Conservation (phyloP, 2,329 filamentous ascomycete species). For the Claviceps purpurea region DNA sequence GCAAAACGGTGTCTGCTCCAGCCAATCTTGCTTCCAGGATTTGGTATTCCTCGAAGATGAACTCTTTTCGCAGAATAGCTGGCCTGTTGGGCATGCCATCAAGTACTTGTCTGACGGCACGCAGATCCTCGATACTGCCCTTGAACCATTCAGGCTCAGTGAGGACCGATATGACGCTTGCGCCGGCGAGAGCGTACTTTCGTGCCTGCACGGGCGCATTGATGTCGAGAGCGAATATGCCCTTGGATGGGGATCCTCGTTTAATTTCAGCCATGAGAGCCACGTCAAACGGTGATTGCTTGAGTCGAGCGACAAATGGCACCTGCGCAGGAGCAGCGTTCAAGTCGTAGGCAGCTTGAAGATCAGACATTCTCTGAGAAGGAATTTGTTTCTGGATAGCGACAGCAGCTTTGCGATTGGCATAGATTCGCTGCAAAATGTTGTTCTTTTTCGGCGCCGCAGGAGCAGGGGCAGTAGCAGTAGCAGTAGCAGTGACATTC, state of each 20-base stretch:
- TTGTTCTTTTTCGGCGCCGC: slow-evolving; percentile 52
- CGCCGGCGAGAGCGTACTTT: slow-evolving; percentile 84
- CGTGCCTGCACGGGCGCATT: slow-evolving; percentile 82
- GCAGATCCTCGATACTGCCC: slow-evolving; percentile 86
- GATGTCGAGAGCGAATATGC: slow-evolving; percentile 75
- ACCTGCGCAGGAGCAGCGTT: slow-evolving; percentile 75
- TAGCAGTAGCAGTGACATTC: slow-evolving; percentile 11
- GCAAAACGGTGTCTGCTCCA: slow-evolving; percentile 83
- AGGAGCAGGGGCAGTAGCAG: slow-evolving; percentile 11
- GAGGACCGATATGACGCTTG: slow-evolving; percentile 94
- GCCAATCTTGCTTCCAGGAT: slow-evolving; percentile 88
- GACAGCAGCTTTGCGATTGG: slow-evolving; percentile 62
- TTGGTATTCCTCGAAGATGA: slow-evolving; percentile 96
- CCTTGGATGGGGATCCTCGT: slow-evolving; percentile 90
- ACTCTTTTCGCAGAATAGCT: slow-evolving; percentile 87
- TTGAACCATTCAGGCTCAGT: slow-evolving; percentile 99
- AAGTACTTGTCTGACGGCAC: slow-evolving; percentile 76
- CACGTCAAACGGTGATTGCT: slow-evolving; percentile 74
- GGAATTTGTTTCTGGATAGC: slow-evolving; percentile 71
- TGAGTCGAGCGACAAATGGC: slow-evolving; percentile 64
- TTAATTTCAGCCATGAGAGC: slow-evolving; percentile 96
- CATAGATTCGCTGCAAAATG: slow-evolving; percentile 85
- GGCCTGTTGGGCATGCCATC: slow-evolving; percentile 85
- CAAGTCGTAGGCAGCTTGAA: slow-evolving; percentile 77
- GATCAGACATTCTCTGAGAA: slow-evolving; percentile 67